Evolutionary conservation across 257 asterid genomes (phyloP).

Genomic region (Capsicum baccatum): DNA sequence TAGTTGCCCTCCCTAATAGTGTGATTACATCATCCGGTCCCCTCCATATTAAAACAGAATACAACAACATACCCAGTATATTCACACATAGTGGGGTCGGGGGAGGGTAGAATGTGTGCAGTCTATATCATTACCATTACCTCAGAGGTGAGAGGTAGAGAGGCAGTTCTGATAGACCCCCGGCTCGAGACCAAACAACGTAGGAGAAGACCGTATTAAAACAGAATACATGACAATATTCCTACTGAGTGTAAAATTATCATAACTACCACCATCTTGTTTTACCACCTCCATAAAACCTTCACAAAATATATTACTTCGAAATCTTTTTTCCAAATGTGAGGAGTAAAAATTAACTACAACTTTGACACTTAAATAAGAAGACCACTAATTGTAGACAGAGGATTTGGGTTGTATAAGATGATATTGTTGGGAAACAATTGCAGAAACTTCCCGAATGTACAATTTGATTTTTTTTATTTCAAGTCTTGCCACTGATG

Average conservation of each 20-base stretch:
- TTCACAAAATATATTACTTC: background rate
- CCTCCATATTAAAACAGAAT: background rate
- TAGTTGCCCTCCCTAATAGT: background rate
- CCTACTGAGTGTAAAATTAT: background rate
- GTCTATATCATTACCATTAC: too few species aligned
- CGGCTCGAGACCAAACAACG: too few species aligned
- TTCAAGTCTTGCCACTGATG: conserved; percentile 19
- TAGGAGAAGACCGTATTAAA: background rate
- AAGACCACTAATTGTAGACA: background rate
- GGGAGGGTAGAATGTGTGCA: too few species aligned
- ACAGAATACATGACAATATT: background rate
- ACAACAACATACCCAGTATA: background rate
- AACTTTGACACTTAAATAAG: conserved; percentile 2
- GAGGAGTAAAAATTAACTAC: background rate
- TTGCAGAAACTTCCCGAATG: background rate
- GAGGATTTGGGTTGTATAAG: background rate
- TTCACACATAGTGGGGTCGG: too few species aligned
- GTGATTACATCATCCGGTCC: background rate
- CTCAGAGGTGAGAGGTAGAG: too few species aligned
- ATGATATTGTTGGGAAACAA: background rate
- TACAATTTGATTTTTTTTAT: conserved; percentile 5
- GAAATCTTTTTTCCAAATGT: background rate
- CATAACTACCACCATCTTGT: background rate
- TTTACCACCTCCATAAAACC: background rate
- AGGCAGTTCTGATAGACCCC: too few species aligned